phyloP scores from a whole-genome alignment of 805 yeast genomes.

The Cyberlindnera amylophila region DNA sequence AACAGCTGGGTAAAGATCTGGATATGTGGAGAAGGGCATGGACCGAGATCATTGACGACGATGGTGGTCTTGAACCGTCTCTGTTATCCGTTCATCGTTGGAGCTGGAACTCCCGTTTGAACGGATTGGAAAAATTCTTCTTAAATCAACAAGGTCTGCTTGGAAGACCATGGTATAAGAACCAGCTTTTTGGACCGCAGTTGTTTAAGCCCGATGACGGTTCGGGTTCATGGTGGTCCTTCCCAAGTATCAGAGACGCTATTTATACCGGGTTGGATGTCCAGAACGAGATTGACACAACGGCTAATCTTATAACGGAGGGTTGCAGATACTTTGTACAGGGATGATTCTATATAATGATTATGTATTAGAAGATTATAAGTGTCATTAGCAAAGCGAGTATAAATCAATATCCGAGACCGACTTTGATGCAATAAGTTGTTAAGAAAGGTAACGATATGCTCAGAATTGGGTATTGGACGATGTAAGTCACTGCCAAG shows the following conservation, averaged over 20 bases:
- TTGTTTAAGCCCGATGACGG: constrained; percentile 47
- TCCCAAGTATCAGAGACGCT: constrained; percentile 75
- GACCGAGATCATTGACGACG: constrained; percentile 49
- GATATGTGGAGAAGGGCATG: constrained; percentile 60
- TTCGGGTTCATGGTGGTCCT: constrained; percentile 54
- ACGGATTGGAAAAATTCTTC: constrained; percentile 51
- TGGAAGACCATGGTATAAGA: constrained; percentile 61
- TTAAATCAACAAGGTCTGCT: constrained; percentile 37
- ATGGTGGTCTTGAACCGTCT: constrained; percentile 68
- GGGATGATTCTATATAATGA: constrained; percentile 8
- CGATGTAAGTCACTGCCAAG: constrained; percentile 6
- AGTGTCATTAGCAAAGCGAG: too few species aligned
- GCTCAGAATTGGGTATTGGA: constrained; percentile 22
- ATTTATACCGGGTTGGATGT: constrained; percentile 52
- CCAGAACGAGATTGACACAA: constrained; percentile 45
- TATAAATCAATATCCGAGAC: constrained; percentile 2
- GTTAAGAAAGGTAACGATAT: constrained; percentile 24
- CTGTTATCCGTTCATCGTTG: constrained; percentile 66
- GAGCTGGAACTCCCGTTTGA: constrained; percentile 74
- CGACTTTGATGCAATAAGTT: constrained; percentile 9
- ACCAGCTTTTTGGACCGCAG: constrained; percentile 68
- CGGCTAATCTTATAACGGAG: constrained; percentile 30
- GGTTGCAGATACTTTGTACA: constrained; percentile 16
- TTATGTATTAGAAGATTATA: too few species aligned
- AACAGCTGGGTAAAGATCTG: constrained; percentile 43